Evolutionary conservation across 129 eudicot genomes (phyloP).

Genomic region (Apium graveolens): DNA sequence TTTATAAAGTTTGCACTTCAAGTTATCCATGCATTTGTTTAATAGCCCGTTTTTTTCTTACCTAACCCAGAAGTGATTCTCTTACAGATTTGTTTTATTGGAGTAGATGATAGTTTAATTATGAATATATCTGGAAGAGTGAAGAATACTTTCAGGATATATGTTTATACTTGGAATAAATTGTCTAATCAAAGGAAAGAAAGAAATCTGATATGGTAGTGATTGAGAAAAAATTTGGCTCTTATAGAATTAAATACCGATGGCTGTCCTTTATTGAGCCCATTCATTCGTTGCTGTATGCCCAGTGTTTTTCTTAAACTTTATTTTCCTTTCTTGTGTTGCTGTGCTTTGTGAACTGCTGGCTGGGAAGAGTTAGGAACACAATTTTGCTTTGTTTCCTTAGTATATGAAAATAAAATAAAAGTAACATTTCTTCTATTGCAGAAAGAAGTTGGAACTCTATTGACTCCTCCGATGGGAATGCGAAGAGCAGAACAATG

Average conservation of each 20-base stretch:
- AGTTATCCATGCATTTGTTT: background rate
- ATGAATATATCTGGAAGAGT: background rate
- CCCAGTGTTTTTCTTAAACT: background rate
- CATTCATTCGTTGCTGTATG: background rate
- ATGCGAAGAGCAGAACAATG: slow-evolving; percentile 50
- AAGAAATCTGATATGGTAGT: background rate
- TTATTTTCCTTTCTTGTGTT: background rate
- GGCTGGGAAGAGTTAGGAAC: background rate
- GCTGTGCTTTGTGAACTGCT: background rate
- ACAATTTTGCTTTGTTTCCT: background rate
- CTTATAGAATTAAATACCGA: background rate
- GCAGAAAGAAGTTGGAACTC: slow-evolving; percentile 79
- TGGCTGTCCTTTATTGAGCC: background rate
- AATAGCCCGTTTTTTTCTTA: background rate
- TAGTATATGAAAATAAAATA: background rate
- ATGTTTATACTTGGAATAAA: background rate
- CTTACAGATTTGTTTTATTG: background rate
- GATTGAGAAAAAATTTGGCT: background rate
- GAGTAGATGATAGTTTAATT: background rate
- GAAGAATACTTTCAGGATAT: background rate
- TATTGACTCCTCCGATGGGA: slow-evolving; percentile 82
- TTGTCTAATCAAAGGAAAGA: background rate
- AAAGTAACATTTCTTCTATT: background rate
- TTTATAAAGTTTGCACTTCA: background rate
- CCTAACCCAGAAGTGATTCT: background rate